Percentiles rank a stretch among this genome's conserved stretches.
These are phyloP conservation scores for Rosellinia necatrix DNA, from an alignment of 2,329 filamentous ascomycete species.

Conservation along the genomic window DNA sequence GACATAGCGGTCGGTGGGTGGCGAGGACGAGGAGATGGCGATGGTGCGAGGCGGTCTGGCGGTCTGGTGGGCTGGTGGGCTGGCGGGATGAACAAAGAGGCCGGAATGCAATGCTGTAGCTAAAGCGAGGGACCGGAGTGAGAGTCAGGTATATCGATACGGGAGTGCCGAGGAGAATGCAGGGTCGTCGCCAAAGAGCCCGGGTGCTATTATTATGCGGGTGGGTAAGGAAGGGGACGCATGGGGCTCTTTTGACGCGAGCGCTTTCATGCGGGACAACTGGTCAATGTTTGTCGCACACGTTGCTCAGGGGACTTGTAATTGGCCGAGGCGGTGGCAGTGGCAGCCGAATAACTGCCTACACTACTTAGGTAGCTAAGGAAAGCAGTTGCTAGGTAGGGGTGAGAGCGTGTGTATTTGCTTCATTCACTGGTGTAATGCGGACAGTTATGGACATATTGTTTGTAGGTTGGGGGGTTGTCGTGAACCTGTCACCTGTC, in stretches of 20 bases:
- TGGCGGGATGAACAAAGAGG: neutral
- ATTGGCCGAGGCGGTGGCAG: conserved; percentile 2
- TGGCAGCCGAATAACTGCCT: neutral
- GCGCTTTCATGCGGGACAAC: neutral
- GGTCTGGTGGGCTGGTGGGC: too few relatives aligned
- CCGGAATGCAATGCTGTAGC: too few relatives aligned
- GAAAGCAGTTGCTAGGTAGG: too few relatives aligned
- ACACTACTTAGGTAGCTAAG: neutral
- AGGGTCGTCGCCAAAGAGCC: neutral
- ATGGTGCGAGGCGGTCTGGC: neutral
- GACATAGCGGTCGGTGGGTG: conserved; percentile 44
- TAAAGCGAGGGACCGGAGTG: conserved; percentile 1
- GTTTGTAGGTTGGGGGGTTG: too few relatives aligned
- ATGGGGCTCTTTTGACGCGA: conserved; percentile 4
- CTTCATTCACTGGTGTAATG: too few relatives aligned
- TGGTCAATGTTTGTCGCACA: neutral
- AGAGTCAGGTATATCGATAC: neutral
- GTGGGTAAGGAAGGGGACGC: too few relatives aligned
- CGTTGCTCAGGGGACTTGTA: neutral
- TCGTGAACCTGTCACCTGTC: too few relatives aligned
- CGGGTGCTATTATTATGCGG: too few relatives aligned
- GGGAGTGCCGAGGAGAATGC: neutral
- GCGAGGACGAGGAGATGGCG: conserved; percentile 35
- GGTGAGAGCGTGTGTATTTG: too few relatives aligned
- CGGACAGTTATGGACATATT: too few relatives aligned